A percentile compares a stretch with the other conserved stretches of the same genome.
These are phyloP conservation scores for Penicillium vulpinum DNA, from an alignment of 2,329 filamentous ascomycete genomes.

Conservation along the genomic window DNA sequence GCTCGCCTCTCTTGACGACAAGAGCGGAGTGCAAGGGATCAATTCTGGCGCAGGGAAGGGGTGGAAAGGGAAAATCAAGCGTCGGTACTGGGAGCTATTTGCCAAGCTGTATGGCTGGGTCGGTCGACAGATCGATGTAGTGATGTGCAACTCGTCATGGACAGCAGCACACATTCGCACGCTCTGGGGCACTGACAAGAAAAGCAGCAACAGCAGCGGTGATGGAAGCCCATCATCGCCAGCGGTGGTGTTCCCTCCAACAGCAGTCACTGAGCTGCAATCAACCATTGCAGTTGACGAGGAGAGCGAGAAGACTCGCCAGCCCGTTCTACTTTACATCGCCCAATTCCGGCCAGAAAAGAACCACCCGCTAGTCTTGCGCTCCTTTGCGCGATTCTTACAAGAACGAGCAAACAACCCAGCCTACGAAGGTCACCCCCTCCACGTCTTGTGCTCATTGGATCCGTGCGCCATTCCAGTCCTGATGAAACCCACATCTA, in stretches of 20 bases:
- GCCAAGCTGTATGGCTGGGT: conserved; percentile 79
- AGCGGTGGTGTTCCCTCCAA: conserved; percentile 84
- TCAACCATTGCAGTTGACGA: conserved; percentile 69
- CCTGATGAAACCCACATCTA: conserved; percentile 67
- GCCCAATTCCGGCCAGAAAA: conserved; percentile 98
- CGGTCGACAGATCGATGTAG: conserved; percentile 80
- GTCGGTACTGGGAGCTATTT: conserved; percentile 82
- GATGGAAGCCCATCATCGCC: conserved; percentile 25
- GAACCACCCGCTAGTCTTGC: conserved; percentile 84
- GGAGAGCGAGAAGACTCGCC: conserved; percentile 67
- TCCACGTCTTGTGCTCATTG: conserved; percentile 78
- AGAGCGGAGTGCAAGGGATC: conserved; percentile 65
- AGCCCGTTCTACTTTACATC: conserved; percentile 81
- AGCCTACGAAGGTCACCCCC: conserved; percentile 41
- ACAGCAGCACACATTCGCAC: conserved; percentile 79
- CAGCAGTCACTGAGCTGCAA: conserved; percentile 82
- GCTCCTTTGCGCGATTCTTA: conserved; percentile 78
- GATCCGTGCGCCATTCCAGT: conserved; percentile 76
- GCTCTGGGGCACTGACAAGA: conserved; percentile 67
- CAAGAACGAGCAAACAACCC: conserved; percentile 54
- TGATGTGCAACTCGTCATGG: conserved; percentile 98
- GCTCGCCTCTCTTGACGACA: conserved; percentile 76
- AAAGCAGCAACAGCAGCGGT: conserved; percentile 45
- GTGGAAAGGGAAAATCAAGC: conserved; percentile 69
- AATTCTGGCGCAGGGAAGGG: conserved; percentile 82